Base-by-base conservation (phyloP, 192 early-diverging fungal genomes). In the Mortierella hygrophila region DNA sequence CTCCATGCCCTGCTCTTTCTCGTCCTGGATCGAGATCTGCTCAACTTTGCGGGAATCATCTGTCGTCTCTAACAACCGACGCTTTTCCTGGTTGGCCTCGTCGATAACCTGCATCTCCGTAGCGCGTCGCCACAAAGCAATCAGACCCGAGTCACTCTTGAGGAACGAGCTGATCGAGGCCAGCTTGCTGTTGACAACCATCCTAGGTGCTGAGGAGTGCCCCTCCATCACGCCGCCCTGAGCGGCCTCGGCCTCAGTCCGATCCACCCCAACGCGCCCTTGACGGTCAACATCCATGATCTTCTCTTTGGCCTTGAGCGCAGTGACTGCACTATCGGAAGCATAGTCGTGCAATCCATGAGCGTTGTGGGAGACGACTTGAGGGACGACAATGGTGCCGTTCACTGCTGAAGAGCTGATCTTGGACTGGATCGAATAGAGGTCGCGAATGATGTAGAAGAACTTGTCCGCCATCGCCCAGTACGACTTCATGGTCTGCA, bases 401-500 rank as follows among this genome's bases (percentile, higher is more conserved):
- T 20, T 75, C 4, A 78, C 65, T 46, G 82, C 81, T 6, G 82
- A 85, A 1, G 84, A 80, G 29, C 74, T 86, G 44, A 86, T 86
- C 69, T 86, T 86, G 78, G 84, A 86, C 71, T 86, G 84, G 32
- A 86, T 86, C 52, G 84, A 86, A 42, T 86, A 86, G 6, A 86
- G 72, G 54, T 86, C 84, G 8, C 84, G 84, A 75, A 86, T 86
- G 44, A 86, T 86, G 44, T 86, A 86, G 55, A 86, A 86, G 41
- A 91, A 85, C 42, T 91, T 93, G 68, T 88, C 89, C 0, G 91
- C 89, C 81, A 91, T 93, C 15, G 89, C 89, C 92, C 92, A 93
- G 41, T 88, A 90, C 8, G 81, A 68, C 70, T 83, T 78, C 88
- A 91, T 89, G 29, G 79, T 77, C 71, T 86, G 76, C 7, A 92